Percentiles rank a stretch among this genome's conserved stretches.
Evolutionary conservation across 345 rosid genomes (phyloP).

Genomic region (Eucalyptus microcorys): DNA sequence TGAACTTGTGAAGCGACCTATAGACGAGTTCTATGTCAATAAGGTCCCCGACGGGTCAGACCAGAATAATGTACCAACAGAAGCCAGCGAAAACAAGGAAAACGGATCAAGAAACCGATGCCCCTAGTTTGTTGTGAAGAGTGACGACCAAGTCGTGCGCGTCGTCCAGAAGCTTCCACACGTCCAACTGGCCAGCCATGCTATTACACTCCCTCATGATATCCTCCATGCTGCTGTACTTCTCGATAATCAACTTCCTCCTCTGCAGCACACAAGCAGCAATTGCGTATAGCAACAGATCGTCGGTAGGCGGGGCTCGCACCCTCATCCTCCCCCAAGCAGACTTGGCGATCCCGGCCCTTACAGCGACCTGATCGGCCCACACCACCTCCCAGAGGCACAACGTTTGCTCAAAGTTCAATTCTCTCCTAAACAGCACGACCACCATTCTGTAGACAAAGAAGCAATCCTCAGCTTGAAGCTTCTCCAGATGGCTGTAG

Average conservation of each 20-base stretch:
- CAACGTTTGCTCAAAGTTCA: slow-evolving; percentile 75
- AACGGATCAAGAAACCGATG: background rate
- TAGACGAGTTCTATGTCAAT: background rate
- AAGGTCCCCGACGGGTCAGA: background rate
- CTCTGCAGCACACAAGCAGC: slow-evolving; percentile 95
- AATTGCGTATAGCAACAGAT: slow-evolving; percentile 82
- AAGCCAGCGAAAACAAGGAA: background rate
- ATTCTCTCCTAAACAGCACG: slow-evolving; percentile 76
- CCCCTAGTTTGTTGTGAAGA: slow-evolving; percentile 68
- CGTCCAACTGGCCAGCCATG: slow-evolving; percentile 85
- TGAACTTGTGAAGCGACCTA: background rate
- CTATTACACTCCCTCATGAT: slow-evolving; percentile 89
- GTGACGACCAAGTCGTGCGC: slow-evolving; percentile 84
- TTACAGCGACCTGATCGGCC: slow-evolving; percentile 91
- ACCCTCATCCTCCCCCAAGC: slow-evolving; percentile 78
- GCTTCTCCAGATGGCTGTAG: slow-evolving; percentile 83
- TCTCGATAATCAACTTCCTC: slow-evolving; percentile 81
- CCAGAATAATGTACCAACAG: background rate
- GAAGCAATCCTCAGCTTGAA: slow-evolving; percentile 85
- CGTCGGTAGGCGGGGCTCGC: slow-evolving; percentile 88
- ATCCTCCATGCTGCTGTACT: slow-evolving; percentile 92
- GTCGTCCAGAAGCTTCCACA: slow-evolving; percentile 96
- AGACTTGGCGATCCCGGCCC: slow-evolving; percentile 63
- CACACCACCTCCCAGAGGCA: slow-evolving; percentile 97
- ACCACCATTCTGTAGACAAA: slow-evolving; percentile 97